Evolutionary conservation across 495 filamentous ascomycete species (phyloP), one percentile per base, ranked within the genome.

Genomic region (Chlorociboria aeruginascens): DNA sequence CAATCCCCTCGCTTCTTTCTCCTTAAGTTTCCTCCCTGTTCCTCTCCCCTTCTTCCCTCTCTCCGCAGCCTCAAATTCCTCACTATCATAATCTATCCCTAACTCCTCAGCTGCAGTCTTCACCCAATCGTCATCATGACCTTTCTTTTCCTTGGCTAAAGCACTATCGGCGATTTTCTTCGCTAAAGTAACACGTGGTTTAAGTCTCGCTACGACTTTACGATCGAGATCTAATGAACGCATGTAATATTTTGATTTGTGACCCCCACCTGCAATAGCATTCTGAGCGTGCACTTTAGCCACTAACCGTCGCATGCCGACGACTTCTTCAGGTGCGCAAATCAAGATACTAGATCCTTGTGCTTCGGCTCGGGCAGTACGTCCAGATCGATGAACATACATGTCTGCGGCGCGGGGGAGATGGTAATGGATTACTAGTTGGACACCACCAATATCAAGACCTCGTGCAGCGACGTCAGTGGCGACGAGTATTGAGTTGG

Each of bases 381-480:
- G 86, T 20, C 92, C 92, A 3, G 93, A 96, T 47, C 92, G 81
- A 60, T 98, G 92, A 20, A 98, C 88, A 59, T 98, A 98, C 50
- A 79, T 80, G 64, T 97, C 92, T 20, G 92, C 92, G 11, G 87
- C 69, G 43, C 89, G 84, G 7, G 92, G 92, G 8, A 95, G 81
- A 65, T 97, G 93, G 66, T 98, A 98, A 61, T 98, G 92, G 17
- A 98, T 63, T 28, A 98, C 78, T 20, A 89, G 72, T 44, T 95
- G 79, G 37, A 97, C 86, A 29, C 76, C 77, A 40, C 84, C 82
- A 61, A 98, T 95, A 66, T 98, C 92, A 43, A 98, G 79, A 59
- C 92, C 92, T 50, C 92, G 80, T n/a, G 93, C 90, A 1, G 92
- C 93, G 37, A 97, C 89, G 60, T 98, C 92, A 2, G 92, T 97